A percentile compares a stretch with the other conserved stretches of the same genome.
These are phyloP conservation scores for Asterella californica DNA, from an alignment of 225 moss, liverwort and hornwort genomes.

Conservation along the genomic window DNA sequence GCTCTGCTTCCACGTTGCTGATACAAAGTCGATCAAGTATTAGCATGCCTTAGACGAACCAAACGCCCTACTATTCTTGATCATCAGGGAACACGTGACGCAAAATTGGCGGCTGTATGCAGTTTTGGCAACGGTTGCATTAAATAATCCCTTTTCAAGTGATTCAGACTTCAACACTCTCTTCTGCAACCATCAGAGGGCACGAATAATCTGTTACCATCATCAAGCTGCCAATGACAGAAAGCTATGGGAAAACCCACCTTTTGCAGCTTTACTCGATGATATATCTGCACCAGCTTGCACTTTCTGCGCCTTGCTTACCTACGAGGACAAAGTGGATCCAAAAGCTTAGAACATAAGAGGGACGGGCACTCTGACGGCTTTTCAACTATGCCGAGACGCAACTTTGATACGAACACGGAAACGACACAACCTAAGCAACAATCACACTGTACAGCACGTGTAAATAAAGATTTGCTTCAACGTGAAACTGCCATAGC, in stretches of 20 bases:
- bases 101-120: too few relatives aligned
- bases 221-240: neutral
- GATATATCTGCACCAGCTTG: conserved; percentile 60
- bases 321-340: conserved; percentile 43
- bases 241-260: conserved; percentile 8
- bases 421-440: neutral
- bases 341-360: neutral
- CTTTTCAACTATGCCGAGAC: neutral
- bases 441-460: neutral
- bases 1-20: conserved; percentile 78
- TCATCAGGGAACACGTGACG: too few relatives aligned
- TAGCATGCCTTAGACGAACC: neutral
- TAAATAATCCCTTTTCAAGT: too few relatives aligned
- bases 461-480: neutral
- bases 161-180: too few relatives aligned
- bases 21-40: conserved; percentile 5
- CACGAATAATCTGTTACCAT: too few relatives aligned
- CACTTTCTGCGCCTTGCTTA: conserved; percentile 92
- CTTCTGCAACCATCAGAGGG: too few relatives aligned
- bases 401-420: neutral
- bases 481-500: neutral
- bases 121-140: too few relatives aligned
- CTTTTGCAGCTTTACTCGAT: conserved; percentile 51
- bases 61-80: neutral
- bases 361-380: neutral